Conservation (phyloP, 1,284 basidiomycete species). For the Agroathelia rolfsii region DNA sequence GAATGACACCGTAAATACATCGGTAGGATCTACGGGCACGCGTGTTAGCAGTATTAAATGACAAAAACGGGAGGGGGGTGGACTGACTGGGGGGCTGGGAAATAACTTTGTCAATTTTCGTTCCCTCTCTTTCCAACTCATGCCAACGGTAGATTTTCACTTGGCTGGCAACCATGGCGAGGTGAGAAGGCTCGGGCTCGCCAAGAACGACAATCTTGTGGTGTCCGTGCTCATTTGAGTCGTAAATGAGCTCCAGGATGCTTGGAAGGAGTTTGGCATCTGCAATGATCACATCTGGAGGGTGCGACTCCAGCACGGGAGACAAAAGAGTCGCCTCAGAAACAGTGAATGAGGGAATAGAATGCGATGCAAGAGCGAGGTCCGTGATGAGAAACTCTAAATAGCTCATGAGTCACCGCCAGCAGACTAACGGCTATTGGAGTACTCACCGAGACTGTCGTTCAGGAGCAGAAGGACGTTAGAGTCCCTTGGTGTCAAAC, state of each 20-base stretch:
- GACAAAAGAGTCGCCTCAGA: constrained; percentile 47
- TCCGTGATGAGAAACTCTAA: constrained; percentile 70
- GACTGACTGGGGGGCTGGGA: constrained; percentile 40
- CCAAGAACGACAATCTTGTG: constrained; percentile 63
- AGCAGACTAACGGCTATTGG: no score
- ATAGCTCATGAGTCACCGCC: constrained; percentile 4
- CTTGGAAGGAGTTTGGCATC: constrained; percentile 51
- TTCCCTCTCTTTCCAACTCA: constrained; percentile 57
- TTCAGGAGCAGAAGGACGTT: constrained; percentile 64
- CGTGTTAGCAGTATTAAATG: constrained; percentile 25
- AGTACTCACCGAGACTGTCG: constrained; percentile 63
- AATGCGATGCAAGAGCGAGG: constrained; percentile 62
- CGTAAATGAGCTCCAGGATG: constrained; percentile 58
- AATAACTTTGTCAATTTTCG: constrained; percentile 32
- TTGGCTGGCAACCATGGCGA: constrained; percentile 34
- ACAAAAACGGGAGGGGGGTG: background rate
- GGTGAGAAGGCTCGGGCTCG: constrained; percentile 31
- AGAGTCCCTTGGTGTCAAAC: constrained; percentile 52
- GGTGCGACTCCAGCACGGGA: constrained; percentile 49
- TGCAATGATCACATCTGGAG: constrained; percentile 60
- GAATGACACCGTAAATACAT: constrained; percentile 61
- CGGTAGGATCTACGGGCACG: constrained; percentile 38
- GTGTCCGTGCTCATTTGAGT: constrained; percentile 37
- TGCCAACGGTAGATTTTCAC: constrained; percentile 49
- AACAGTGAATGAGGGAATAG: constrained; percentile 62